Percentiles rank a stretch among this genome's conserved stretches.
phyloP scores from a whole-genome alignment of 805 yeast species.

The Saturnispora galanensis region DNA sequence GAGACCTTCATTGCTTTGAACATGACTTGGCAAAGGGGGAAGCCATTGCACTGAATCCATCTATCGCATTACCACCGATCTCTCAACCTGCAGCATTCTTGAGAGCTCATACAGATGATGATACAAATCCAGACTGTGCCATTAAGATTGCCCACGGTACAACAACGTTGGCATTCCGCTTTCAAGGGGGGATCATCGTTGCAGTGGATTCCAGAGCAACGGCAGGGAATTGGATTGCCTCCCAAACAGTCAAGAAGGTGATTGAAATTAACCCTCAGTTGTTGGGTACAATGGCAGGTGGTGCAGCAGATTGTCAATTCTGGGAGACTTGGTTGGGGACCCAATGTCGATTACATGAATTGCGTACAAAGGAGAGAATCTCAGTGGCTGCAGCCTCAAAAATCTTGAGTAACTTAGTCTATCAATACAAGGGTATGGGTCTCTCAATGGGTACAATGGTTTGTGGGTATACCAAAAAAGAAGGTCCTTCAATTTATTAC shows the following conservation, averaged over 20 bases:
- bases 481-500: conserved; percentile 91
- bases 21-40: conserved; percentile 18
- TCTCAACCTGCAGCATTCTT: conserved; percentile 85
- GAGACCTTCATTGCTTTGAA: conserved; percentile 12
- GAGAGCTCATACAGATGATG: conserved; percentile 97
- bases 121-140: conserved; percentile 82
- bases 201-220: conserved; percentile 98
- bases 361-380: conserved; percentile 89
- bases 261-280: conserved; percentile 92
- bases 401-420: conserved; percentile 81
- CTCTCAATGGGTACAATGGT: conserved; percentile 98
- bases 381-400: conserved; percentile 96
- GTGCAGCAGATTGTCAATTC: conserved; percentile 98
- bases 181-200: conserved; percentile 88
- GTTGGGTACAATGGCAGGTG: conserved; percentile 98
- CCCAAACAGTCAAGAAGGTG: conserved; percentile 95
- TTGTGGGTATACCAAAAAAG: conserved; percentile 92
- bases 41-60: conserved; percentile 38
- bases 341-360: conserved; percentile 90
- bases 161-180: conserved; percentile 94
- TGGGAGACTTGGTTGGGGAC: conserved; percentile 99
- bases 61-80: conserved; percentile 68
- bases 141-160: conserved; percentile 98
- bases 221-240: conserved; percentile 96
- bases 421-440: conserved; percentile 96